phyloP scores from a whole-genome alignment of 805 yeast species.

The Lachancea lanzarotensis region DNA sequence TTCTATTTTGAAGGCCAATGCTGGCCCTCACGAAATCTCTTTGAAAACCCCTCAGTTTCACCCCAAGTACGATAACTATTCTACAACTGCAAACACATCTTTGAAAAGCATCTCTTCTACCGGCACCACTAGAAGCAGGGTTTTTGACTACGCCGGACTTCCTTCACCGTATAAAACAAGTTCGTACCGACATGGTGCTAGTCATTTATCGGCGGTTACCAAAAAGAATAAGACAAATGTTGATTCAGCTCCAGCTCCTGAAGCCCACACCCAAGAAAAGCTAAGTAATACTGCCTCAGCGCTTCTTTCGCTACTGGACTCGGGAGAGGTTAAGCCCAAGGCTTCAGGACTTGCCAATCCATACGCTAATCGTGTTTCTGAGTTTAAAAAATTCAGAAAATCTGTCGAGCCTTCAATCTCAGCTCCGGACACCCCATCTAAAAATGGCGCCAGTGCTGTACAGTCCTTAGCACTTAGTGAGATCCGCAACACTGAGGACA shows the following conservation, averaged over 20 bases:
- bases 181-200: constrained; percentile 25
- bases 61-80: constrained; percentile 30
- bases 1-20: constrained; percentile 6
- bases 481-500: constrained; percentile 1
- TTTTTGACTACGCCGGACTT: constrained; percentile 34
- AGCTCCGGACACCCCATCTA: constrained; percentile 4
- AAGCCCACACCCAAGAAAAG: constrained; percentile 19
- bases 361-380: constrained; percentile 29
- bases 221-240: neutral
- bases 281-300: constrained; percentile 46
- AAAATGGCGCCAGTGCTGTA: neutral
- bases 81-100: constrained; percentile 15
- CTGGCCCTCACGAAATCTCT: constrained; percentile 10
- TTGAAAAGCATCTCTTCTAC: constrained; percentile 20
- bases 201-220: constrained; percentile 7
- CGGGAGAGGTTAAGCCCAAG: constrained; percentile 15
- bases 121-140: constrained; percentile 21
- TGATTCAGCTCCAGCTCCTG: constrained; percentile 1
- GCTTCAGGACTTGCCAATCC: constrained; percentile 37
- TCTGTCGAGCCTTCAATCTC: neutral
- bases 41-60: constrained; percentile 32
- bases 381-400: constrained; percentile 14
- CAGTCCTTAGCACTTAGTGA: constrained; percentile 7
- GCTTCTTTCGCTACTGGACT: constrained; percentile 39
- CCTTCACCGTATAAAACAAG: constrained; percentile 37